phyloP scores from a whole-genome alignment of 2,329 filamentous ascomycete genomes.

The Coniochaeta sp. region DNA sequence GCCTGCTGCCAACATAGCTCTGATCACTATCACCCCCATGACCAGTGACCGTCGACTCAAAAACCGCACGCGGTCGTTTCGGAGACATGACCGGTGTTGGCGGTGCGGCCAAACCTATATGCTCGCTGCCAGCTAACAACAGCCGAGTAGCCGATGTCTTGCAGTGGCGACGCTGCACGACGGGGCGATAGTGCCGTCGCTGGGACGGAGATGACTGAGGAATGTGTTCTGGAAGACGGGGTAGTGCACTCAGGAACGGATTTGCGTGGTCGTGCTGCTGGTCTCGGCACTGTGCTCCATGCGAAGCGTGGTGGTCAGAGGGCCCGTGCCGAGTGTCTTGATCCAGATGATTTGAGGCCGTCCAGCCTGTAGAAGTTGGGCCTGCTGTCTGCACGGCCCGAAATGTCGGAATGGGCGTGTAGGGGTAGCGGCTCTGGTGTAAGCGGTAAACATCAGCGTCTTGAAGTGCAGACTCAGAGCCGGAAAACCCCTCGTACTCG shows the following conservation, averaged over 20 bases:
- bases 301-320: neutral
- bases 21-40: constrained; percentile 14
- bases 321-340: constrained; percentile 2
- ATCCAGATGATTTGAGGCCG: constrained; percentile 16
- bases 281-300: neutral
- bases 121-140: neutral
- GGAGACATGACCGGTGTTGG: neutral
- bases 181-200: constrained; percentile 1
- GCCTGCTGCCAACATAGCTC: constrained; percentile 11
- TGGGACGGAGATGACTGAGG: constrained; percentile 23
- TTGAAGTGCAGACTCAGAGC: constrained; percentile 9
- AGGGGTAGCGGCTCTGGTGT: neutral
- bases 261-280: constrained; percentile 20
- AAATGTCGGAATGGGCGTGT: neutral
- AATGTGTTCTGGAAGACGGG: neutral
- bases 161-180: constrained; percentile 5
- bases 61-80: neutral
- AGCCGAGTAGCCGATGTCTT: constrained; percentile 2
- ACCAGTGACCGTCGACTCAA: constrained; percentile 3
- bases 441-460: neutral
- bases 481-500: constrained; percentile 27
- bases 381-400: neutral
- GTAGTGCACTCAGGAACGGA: constrained; percentile 35
- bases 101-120: neutral
- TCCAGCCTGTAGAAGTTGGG: constrained; percentile 16